Conservation (phyloP, 164 flowering plant species). For the Piper betle region DNA sequence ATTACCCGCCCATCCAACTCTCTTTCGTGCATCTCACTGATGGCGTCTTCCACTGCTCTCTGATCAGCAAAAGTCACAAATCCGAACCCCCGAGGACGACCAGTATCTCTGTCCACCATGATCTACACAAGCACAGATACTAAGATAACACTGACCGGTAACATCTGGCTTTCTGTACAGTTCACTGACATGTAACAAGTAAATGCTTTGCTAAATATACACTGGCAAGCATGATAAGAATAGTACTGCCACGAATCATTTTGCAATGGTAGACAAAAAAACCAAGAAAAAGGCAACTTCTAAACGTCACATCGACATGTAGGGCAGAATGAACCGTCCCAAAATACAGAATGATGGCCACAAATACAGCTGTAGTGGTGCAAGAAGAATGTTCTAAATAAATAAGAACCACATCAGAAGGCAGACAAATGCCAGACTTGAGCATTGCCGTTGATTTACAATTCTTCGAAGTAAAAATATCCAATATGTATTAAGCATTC, state of each 20-base stretch:
- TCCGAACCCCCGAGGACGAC: slow-evolving; percentile 97
- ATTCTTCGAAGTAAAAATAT: too few relatives aligned
- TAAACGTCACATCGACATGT: background rate
- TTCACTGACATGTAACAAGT: background rate
- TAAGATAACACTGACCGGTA: background rate
- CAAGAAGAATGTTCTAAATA: too few relatives aligned
- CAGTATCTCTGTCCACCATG: slow-evolving; percentile 88
- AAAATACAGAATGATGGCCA: too few relatives aligned
- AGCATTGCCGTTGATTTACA: too few relatives aligned
- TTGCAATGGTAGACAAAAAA: too few relatives aligned
- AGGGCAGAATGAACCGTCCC: too few relatives aligned
- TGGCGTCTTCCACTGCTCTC: slow-evolving; percentile 85
- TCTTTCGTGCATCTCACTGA: slow-evolving; percentile 83
- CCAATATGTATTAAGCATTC: too few relatives aligned
- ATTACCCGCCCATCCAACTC: too few relatives aligned
- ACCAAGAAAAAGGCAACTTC: background rate
- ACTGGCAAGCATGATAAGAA: background rate
- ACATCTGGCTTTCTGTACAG: background rate
- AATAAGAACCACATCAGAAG: too few relatives aligned
- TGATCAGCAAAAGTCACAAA: slow-evolving; percentile 90
- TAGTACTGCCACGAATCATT: background rate
- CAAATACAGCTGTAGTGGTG: too few relatives aligned
- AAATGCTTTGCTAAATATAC: too few relatives aligned
- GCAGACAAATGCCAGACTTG: too few relatives aligned
- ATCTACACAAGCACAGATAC: slow-evolving; percentile 33